Evolutionary conservation across 164 flowering plant species (phyloP), one percentile per base, ranked within the genome.

Genomic region (Vitis riparia): DNA sequence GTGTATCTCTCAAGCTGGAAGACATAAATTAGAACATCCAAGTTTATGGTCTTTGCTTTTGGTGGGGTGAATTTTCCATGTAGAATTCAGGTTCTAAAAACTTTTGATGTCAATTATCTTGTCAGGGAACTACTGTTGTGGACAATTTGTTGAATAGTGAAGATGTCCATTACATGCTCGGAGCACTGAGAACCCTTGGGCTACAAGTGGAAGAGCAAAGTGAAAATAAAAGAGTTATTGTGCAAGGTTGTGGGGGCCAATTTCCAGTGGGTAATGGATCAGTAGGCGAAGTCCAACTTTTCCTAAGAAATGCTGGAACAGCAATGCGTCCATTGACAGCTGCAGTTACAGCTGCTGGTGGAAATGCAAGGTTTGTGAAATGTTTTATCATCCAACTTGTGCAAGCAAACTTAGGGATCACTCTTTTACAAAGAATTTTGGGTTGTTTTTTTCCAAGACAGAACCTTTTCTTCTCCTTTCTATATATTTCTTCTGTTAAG

Each of bases 261-360:
- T 96, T 96, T 76, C 99, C 99, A 27, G 88, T 83, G 15, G 89
- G 89, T 51, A 83, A 81, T 72, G 93, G 81, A 17, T 73, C 89
- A 15, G 73, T 44, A 19, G 87, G 79, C 16, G 93, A 89, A 70
- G 67, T 96, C 75, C 80, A 88, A 71, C 98, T 96, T 65, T 93
- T 91, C 81, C 89, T 95, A 23, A 98, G 99, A 76, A 95, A 95
- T 89, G 99, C 99, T 27, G 99, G 99, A 59, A 95, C 99, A 37
- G 99, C 99, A 23, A 96, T 96, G 99, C 94, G 99, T 44, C 99
- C 98, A 27, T 76, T 96, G 82, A 93, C 99, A 29, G 99, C 99
- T 75, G 99, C 97, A 67, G 94, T 96, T 67, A 81, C 89, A 61
- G 98, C 85, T 71, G 99, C 99, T 48, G 99, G 99, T 68, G 99